Evolutionary conservation across 1,284 basidiomycete genomes (phyloP).

Genomic region (Abortiporus biennis): DNA sequence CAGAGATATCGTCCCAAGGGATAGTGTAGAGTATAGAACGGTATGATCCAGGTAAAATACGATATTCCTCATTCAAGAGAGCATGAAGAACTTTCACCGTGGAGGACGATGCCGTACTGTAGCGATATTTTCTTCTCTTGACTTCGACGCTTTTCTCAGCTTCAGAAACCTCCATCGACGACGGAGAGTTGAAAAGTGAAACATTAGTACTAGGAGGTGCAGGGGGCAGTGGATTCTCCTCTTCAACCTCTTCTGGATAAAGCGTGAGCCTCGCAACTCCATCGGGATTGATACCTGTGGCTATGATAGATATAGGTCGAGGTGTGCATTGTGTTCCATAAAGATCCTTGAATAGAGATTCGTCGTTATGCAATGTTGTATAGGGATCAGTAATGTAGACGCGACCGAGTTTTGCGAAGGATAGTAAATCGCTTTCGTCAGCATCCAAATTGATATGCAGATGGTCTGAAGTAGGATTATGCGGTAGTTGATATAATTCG

Average conservation of each 20-base stretch:
- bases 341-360: conserved; percentile 26
- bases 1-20: conserved; percentile 9
- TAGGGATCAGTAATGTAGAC: conserved; percentile 49
- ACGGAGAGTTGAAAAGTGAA: conserved; percentile 3
- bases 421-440: conserved; percentile 19
- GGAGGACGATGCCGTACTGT: neutral
- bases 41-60: conserved; percentile 40
- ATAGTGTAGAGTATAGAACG: conserved; percentile 45
- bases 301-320: conserved; percentile 33
- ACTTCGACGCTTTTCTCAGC: no score
- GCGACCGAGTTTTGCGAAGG: conserved; percentile 25
- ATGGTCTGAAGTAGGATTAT: conserved; percentile 14
- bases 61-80: conserved; percentile 11
- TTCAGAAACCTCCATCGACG: no score
- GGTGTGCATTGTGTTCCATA: conserved; percentile 27
- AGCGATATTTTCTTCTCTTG: no score
- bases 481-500: conserved; percentile 15
- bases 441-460: conserved; percentile 17
- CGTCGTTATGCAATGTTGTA: conserved; percentile 26
- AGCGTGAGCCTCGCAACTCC: conserved; percentile 16
- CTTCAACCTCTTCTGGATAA: conserved; percentile 11
- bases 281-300: conserved; percentile 7
- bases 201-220: conserved; percentile 2
- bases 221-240: conserved; percentile 6
- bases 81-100: neutral